phyloP scores from a whole-genome alignment of 768 basidiomycete species.

The Gelatoporia subvermispora region DNA sequence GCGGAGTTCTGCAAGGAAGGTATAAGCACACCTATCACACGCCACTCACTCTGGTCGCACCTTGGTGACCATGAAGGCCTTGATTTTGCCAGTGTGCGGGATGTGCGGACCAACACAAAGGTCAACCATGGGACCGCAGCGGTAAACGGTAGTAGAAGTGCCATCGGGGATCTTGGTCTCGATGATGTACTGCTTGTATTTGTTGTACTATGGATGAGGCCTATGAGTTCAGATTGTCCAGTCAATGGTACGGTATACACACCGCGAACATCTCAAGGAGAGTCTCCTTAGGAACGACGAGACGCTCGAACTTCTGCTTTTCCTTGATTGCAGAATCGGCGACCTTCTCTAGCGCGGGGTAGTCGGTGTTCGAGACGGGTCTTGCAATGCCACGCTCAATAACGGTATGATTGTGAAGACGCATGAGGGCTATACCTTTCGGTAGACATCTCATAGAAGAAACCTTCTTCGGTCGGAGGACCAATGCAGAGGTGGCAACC shows the following conservation, averaged over 20 bases:
- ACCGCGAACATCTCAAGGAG: conserved; percentile 95
- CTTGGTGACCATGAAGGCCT: conserved; percentile 96
- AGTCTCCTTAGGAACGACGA: conserved; percentile 92
- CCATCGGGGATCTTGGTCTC: conserved; percentile 95
- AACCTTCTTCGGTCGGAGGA: conserved; percentile 95
- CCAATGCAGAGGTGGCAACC: conserved; percentile 96
- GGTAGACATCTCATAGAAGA: conserved; percentile 99
- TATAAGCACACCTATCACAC: background rate
- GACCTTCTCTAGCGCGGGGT: conserved; percentile 83
- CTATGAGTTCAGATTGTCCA: conserved; percentile 3
- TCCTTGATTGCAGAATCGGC: conserved; percentile 89
- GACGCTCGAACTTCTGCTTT: conserved; percentile 93
- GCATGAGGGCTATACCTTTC: conserved; percentile 19
- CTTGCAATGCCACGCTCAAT: conserved; percentile 30
- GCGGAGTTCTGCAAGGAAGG: conserved; percentile 71
- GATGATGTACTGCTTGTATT: conserved; percentile 95
- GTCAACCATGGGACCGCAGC: conserved; percentile 98
- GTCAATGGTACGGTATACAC: conserved; percentile 3
- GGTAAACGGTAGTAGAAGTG: conserved; percentile 94
- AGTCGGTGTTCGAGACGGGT: conserved; percentile 76
- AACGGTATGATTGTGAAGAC: too few species aligned
- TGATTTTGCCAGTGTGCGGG: conserved; percentile 96
- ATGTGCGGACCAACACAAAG: conserved; percentile 97
- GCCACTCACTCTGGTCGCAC: conserved; percentile 32
- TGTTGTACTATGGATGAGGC: conserved; percentile 74